Base-by-base conservation (phyloP, 768 basidiomycete species). In the Chiua virens region DNA sequence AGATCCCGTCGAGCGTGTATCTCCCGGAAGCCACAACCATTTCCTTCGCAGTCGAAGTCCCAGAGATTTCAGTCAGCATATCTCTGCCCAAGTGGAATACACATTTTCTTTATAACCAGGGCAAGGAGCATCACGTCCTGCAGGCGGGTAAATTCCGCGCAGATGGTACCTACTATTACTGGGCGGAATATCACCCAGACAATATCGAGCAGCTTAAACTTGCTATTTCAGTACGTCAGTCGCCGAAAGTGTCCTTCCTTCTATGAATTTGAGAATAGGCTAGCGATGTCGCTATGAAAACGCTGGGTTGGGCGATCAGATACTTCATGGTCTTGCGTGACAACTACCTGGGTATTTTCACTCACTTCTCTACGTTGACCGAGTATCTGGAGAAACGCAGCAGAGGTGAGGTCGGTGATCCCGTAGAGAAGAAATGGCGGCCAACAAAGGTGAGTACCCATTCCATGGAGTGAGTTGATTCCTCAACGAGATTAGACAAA, bases 331-430 rank as follows among this genome's bases (percentile, higher is more conserved):
- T 87, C 36, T 63, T 97, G 51, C 84, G 88, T 41, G 92, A 96
- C 62, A 98, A 98, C 69, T 98, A 98, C 69, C 83, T 98, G 44
- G 96, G 96, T 11, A 79, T 82, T 5, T 98, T 97, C 69, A 97
- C 93, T 2, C 89, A 96, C 58, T 98, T 95, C 60, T 85, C 86
- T 3, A 97, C 92, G 1, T 75, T 92, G 37, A 80, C 79, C 20
- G 96, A 98, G 72, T 96, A 92, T 65, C 73, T 92, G 41, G 80
- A 86, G 47, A 87, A 84, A 61, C 78, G 83, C 37, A 76, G 72
- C 39, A 74, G 73, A 45, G 57, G 79, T 2, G 79, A 82, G 11
- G 74, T 85, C 14, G 95, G 94, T 5, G 95, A 98, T 69, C 92
- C 91, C 1, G 75, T 96, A 1, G 72, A 79, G 46, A 73, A 80